Conservation (phyloP, 2,329 filamentous ascomycete species). For the Ilyonectria robusta region DNA sequence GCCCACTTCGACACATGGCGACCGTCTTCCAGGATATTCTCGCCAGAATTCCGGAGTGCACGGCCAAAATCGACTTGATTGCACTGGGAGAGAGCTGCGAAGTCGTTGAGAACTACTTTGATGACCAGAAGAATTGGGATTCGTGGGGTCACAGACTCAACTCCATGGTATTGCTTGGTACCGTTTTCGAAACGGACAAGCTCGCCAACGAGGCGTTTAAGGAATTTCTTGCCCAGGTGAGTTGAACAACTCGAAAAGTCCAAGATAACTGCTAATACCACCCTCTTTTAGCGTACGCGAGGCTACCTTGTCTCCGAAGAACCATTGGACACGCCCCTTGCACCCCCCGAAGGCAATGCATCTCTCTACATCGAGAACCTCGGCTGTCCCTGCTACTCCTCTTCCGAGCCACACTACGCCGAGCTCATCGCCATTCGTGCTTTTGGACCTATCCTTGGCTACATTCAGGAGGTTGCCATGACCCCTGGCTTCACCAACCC, state of each 20-base stretch:
- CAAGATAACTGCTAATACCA: constrained; percentile 29
- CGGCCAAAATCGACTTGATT: constrained; percentile 77
- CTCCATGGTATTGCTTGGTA: constrained; percentile 66
- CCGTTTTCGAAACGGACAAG: constrained; percentile 56
- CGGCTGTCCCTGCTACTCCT: constrained; percentile 79
- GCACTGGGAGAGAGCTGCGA: constrained; percentile 78
- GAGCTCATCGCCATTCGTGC: constrained; percentile 75
- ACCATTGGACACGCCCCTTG: constrained; percentile 66
- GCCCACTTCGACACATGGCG: constrained; percentile 71
- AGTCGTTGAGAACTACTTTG: constrained; percentile 70
- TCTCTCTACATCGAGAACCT: constrained; percentile 58
- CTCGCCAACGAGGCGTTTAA: constrained; percentile 62
- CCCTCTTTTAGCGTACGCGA: constrained; percentile 65
- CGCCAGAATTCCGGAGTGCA: constrained; percentile 58
- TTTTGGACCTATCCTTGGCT: constrained; percentile 69
- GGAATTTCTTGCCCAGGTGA: constrained; percentile 66
- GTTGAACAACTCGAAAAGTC: constrained; percentile 33
- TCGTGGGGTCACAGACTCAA: constrained; percentile 60
- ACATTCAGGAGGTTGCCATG: constrained; percentile 71
- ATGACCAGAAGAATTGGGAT: constrained; percentile 66
- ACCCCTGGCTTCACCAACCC: constrained; percentile 58
- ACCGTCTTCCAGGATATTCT: constrained; percentile 78
- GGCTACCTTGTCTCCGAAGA: constrained; percentile 71
- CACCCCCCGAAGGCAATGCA: constrained; percentile 65
- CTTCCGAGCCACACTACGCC: constrained; percentile 69